A percentile compares a stretch with the other conserved stretches of the same genome.
phyloP scores from a whole-genome alignment of 2,329 filamentous ascomycete species.

The Hypoxylon sp. region DNA sequence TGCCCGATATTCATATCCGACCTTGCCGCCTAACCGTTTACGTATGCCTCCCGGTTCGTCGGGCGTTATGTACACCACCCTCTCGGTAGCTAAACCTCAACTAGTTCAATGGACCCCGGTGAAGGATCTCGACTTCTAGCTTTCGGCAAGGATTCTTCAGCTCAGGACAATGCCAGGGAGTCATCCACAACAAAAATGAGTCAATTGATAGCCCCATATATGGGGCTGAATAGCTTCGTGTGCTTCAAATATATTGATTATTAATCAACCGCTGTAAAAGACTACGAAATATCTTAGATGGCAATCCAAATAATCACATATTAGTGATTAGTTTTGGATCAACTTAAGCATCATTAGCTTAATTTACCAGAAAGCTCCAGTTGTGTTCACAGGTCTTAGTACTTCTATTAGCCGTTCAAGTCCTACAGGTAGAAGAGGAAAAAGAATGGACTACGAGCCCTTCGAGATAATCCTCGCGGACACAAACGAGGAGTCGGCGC shows the following conservation, averaged over 20 bases:
- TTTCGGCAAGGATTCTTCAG: not conserved
- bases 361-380: too few species aligned
- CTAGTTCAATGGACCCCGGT: constrained; percentile 2
- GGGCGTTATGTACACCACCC: not conserved
- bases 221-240: constrained; percentile 8
- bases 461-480: constrained; percentile 30
- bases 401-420: too few species aligned
- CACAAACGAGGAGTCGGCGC: constrained; percentile 29
- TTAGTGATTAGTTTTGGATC: too few species aligned
- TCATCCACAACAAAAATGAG: not conserved
- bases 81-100: not conserved
- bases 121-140: not conserved
- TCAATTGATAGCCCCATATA: not conserved
- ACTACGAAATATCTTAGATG: too few species aligned
- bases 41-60: too few species aligned
- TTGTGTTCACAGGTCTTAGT: too few species aligned
- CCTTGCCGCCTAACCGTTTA: too few species aligned
- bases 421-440: too few species aligned
- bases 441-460: constrained; percentile 17
- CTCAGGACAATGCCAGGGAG: not conserved
- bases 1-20: not conserved
- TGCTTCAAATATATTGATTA: not conserved
- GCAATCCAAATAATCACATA: too few species aligned
- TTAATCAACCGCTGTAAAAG: too few species aligned
- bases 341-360: not conserved